Evolutionary conservation across 768 basidiomycete genomes (phyloP).

Genomic region (Holtermanniella nyarrowii): DNA sequence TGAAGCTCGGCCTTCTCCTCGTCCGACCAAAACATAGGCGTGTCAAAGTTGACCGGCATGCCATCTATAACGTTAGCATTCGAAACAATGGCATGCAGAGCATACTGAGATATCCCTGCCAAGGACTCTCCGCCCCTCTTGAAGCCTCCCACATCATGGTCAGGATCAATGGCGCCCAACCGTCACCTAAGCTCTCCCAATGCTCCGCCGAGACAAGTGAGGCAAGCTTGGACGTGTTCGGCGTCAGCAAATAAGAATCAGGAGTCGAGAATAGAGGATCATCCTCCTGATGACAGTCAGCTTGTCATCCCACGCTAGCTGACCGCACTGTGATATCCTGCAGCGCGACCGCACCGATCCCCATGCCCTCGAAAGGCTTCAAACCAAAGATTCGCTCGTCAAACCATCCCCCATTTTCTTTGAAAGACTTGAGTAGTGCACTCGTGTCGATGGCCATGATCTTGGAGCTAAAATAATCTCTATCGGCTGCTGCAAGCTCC

Average conservation of each 20-base stretch:
- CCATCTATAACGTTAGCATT: not conserved
- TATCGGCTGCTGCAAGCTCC: no score
- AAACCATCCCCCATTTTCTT: constrained; percentile 26
- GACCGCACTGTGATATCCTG: constrained; percentile 56
- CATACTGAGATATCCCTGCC: constrained; percentile 65
- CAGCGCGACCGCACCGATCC: constrained; percentile 65
- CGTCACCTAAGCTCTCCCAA: constrained; percentile 60
- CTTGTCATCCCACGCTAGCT: not conserved
- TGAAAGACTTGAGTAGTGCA: constrained; percentile 11
- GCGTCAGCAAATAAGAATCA: constrained; percentile 62
- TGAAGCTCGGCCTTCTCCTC: constrained; percentile 61
- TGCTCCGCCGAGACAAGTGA: constrained; percentile 50
- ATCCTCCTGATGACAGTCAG: constrained; percentile 49
- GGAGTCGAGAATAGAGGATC: constrained; percentile 74
- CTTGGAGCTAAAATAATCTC: no score
- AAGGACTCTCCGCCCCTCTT: constrained; percentile 52
- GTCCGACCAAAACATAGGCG: constrained; percentile 87
- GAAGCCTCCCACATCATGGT: constrained; percentile 93
- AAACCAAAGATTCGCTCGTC: constrained; percentile 28
- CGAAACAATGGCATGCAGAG: not conserved
- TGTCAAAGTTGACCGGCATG: constrained; percentile 65
- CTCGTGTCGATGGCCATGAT: constrained; percentile 4
- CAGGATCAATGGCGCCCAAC: constrained; percentile 82
- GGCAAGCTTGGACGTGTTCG: constrained; percentile 61
- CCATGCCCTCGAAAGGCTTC: constrained; percentile 40